These are phyloP conservation scores for Penicillium olsonii DNA, from an alignment of 2,329 filamentous ascomycete species.

Conservation along the genomic window DNA sequence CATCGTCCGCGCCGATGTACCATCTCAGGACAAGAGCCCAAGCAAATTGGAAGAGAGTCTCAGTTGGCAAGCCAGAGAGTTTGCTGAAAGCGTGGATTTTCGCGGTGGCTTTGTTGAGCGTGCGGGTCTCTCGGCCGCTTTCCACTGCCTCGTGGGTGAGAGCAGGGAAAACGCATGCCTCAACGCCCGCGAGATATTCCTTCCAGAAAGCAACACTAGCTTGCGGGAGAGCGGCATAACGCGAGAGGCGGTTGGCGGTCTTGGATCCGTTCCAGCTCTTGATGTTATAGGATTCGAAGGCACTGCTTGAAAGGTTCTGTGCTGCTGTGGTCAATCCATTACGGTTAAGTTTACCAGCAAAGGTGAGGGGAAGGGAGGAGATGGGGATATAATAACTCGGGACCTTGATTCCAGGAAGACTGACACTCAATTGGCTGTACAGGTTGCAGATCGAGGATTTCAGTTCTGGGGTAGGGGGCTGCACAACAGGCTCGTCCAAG, in stretches of 20 bases:
- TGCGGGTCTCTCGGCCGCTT: constrained; percentile 13
- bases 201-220: constrained; percentile 49
- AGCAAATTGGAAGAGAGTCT: constrained; percentile 40
- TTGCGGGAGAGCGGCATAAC: constrained; percentile 21
- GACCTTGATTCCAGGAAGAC: constrained; percentile 35
- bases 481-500: constrained; percentile 8
- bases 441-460: constrained; percentile 16
- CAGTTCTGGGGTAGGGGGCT: constrained; percentile 14
- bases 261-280: constrained; percentile 20
- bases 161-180: constrained; percentile 50
- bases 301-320: constrained; percentile 10
- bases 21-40: constrained; percentile 49
- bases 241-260: constrained; percentile 10
- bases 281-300: constrained; percentile 18
- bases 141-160: constrained; percentile 17
- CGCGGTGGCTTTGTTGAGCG: constrained; percentile 20
- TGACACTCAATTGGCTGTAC: constrained; percentile 23
- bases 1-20: constrained; percentile 47
- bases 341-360: constrained; percentile 37
- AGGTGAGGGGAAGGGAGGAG: constrained; percentile 32
- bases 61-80: constrained; percentile 19
- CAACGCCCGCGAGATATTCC: constrained; percentile 44
- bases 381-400: constrained; percentile 38
- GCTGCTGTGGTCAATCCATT: constrained; percentile 18
- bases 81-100: constrained; percentile 29